These are phyloP conservation scores for Penicillium sp. DNA, from an alignment of 2,329 filamentous ascomycete species.

Conservation along the genomic window DNA sequence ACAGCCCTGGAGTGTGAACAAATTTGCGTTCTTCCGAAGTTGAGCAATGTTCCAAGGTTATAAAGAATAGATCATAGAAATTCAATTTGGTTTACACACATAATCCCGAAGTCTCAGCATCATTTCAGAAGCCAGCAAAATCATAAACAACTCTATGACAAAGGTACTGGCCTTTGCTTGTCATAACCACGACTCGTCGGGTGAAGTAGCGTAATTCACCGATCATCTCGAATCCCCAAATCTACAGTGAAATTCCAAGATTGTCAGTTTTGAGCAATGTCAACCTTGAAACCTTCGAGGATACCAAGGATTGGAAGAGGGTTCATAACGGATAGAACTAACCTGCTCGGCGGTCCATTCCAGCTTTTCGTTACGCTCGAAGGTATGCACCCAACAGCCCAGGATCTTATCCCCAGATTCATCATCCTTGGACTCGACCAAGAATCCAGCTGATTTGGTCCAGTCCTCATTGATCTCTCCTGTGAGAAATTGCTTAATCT, in stretches of 20 bases:
- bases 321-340: neutral
- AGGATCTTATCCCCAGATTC: neutral
- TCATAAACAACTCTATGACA: slow-evolving; percentile 3
- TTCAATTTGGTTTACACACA: too few relatives aligned
- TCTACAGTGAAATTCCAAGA: neutral
- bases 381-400: slow-evolving; percentile 7
- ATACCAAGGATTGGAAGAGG: too few relatives aligned
- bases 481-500: neutral
- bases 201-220: neutral
- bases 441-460: neutral
- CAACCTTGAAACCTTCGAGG: too few relatives aligned
- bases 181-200: slow-evolving; percentile 2
- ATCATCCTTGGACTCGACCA: neutral
- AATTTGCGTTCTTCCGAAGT: too few relatives aligned
- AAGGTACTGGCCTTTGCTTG: neutral
- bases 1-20: too few relatives aligned
- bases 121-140: neutral
- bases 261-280: neutral
- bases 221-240: slow-evolving; percentile 8
- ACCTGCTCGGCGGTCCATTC: slow-evolving; percentile 7
- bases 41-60: too few relatives aligned
- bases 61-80: too few relatives aligned
- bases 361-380: neutral
- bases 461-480: neutral
- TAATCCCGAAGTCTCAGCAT: too few relatives aligned